Evolutionary conservation across 163 green algal species (phyloP).

Genomic region (Scenedesmus sp.): DNA sequence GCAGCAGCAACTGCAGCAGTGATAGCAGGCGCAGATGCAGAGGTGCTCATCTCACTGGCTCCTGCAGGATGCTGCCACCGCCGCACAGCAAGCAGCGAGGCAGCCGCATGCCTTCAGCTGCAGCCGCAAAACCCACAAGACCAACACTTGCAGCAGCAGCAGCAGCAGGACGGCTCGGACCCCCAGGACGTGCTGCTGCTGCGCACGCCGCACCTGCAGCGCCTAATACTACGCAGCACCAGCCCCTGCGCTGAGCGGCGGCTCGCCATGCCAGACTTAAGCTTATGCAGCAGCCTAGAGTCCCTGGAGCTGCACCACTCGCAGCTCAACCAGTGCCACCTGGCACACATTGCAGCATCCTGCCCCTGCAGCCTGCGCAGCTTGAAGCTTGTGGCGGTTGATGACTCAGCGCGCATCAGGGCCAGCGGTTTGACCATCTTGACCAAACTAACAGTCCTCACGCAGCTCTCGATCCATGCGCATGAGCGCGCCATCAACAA

Average conservation of each 20-base stretch:
- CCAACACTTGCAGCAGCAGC: not conserved
- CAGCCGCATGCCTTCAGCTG: not conserved
- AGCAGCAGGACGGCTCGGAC: not conserved
- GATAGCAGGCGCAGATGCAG: not conserved
- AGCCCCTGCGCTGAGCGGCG: slow-evolving; percentile 6
- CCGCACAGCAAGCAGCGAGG: not conserved
- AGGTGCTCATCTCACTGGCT: not conserved
- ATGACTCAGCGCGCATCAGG: slow-evolving; percentile 26
- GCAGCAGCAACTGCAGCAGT: slow-evolving; percentile 13
- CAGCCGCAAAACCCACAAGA: not conserved
- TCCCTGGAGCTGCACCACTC: slow-evolving; percentile 45
- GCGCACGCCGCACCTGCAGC: slow-evolving; percentile 12
- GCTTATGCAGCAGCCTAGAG: not conserved
- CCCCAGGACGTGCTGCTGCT: slow-evolving; percentile 25
- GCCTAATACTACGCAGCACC: slow-evolving; percentile 23
- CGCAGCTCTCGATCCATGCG: slow-evolving; percentile 33
- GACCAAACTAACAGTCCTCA: slow-evolving; percentile 1
- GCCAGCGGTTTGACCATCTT: slow-evolving; percentile 22
- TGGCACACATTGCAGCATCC: slow-evolving; percentile 30
- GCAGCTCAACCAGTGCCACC: slow-evolving; percentile 22
- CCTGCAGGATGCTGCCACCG: not conserved
- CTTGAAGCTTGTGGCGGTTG: slow-evolving; percentile 33
- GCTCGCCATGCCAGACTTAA: slow-evolving; percentile 39
- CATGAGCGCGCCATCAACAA: slow-evolving; percentile 47
- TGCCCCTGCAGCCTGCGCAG: slow-evolving; percentile 28